phyloP scores from a whole-genome alignment of 805 yeast genomes.

The Kluyveromyces aestuarii region DNA sequence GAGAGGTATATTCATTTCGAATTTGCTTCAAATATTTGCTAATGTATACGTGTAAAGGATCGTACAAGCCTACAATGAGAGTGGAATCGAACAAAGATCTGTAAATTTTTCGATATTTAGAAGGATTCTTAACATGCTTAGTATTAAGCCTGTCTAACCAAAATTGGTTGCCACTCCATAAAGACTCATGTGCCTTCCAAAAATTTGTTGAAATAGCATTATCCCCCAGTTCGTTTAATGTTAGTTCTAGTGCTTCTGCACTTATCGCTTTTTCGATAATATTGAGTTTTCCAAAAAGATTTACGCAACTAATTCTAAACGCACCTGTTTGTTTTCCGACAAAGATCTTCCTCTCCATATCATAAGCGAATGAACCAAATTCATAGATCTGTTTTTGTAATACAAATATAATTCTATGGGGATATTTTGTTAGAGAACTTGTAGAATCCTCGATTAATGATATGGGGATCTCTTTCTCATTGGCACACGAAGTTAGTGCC shows the following conservation, averaged over 20 bases:
- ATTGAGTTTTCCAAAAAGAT: constrained; percentile 82
- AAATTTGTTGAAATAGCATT: constrained; percentile 36
- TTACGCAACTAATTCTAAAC: constrained; percentile 81
- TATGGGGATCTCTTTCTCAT: constrained; percentile 23
- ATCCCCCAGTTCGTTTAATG: constrained; percentile 35
- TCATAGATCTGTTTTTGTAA: constrained; percentile 60
- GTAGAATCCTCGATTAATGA: constrained; percentile 32
- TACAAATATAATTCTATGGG: constrained; percentile 38
- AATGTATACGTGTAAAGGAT: constrained; percentile 82
- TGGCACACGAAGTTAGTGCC: constrained; percentile 49
- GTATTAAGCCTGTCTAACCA: constrained; percentile 72
- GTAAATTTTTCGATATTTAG: constrained; percentile 23
- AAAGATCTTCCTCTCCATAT: constrained; percentile 46
- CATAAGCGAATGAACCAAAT: constrained; percentile 79
- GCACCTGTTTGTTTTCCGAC: constrained; percentile 84
- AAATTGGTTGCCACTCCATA: constrained; percentile 93
- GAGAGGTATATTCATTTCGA: constrained; percentile 46
- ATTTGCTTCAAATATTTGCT: constrained; percentile 50
- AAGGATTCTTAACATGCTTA: constrained; percentile 24
- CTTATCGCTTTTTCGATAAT: constrained; percentile 64
- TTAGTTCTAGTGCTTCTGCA: constrained; percentile 46
- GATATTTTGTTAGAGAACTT: constrained; percentile 29
- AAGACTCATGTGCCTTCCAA: constrained; percentile 57
- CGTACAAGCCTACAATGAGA: constrained; percentile 58
- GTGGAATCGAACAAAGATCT: constrained; percentile 18